Base-by-base conservation (phyloP, 2,329 filamentous ascomycete species). In the Eutypella sp. region DNA sequence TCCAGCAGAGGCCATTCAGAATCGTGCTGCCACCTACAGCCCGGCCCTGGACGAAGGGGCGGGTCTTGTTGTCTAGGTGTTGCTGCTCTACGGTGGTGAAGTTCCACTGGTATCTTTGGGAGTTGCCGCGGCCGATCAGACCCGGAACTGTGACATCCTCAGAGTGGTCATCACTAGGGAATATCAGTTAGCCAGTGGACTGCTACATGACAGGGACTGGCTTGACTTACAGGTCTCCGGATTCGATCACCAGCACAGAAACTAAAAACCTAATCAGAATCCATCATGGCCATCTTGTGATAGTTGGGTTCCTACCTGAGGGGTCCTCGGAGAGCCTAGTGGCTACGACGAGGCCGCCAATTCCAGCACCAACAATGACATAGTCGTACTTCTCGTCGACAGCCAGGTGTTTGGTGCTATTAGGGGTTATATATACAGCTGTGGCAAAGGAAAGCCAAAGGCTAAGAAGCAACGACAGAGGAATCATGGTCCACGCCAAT, bases 1-100 rank as follows among this genome's bases (percentile, higher is more conserved):
- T 66, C 57, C 67, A 71, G 40, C 67, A 67, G 54, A 72, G 59
- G 15, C 68, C 69, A 44, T 72, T 72, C 42, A 69, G 50, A 18
- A 67, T 56, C 0, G 64, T 68, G 20, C 67, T 66, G 6, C 69
- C 69, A 2, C 69, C 69, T 2, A 73, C 58, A 4, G 59, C 67
- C 33, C 58, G 63, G 2, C 68, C 69, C 25, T 66, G 64, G n/a
- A 54, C 56, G 47, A 67, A 66, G 3, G 52, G 47, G 9, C 68
- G 63, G 6, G 59, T 58, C 44, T 62, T 61, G 29, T 67, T 58
- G 27, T 65, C 61, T 2, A 68, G 60, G 18, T 58, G 63, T 10
- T 55, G 48, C 43, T 69, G 66, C 5, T 50, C 52, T 0, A 53
- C 49, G 15, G 63, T 65, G 8, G 50, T 56, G 16, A 68, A 42